Base-by-base conservation (phyloP, 805 yeast genomes). In the Lachancea waltii region DNA sequence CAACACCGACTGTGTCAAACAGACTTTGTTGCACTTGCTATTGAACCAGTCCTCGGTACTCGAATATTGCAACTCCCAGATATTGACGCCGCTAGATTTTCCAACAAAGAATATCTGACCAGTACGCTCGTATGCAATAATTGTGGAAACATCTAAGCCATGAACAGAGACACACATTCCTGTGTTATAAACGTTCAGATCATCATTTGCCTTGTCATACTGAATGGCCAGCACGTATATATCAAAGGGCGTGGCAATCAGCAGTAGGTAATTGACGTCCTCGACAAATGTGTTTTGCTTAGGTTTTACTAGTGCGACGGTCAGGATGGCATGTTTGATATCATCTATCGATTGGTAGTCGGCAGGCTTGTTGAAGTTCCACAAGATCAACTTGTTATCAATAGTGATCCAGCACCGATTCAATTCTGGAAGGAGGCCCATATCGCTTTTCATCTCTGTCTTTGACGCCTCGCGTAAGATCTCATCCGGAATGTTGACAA, bases 11-110 rank as follows among this genome's bases (percentile, higher is more conserved):
- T 76, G 78, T 30, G 97, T 86, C 39, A 85, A 70, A 57, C 97
- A 86, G 28, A 81, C 77, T 58, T 87, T 87, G 49, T 77, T 77
- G 54, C 95, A 84, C 50, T 80, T 83, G 53, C 84, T 81, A 45
- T 79, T 77, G 56, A 86, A 86, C 85, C 95, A 90, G 38, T 85
- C 81, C 33, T 86, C 92, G 18, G 82, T 73, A 47, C 80, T 82
- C 5, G 89, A 73, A 56, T 92, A 92, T 42, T 77, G 79, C 38
- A 92, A 66, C 54, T 85, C 90, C 95, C 96, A 92, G 30, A 92
- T 69, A 49, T 89, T 78, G 25, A 69, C 63, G 1, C 87, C 90
- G 47, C 84, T 86, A 15, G 80, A 77, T 28, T 72, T 72, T n/a
- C 95, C 94, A 7, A 84, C 71, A 58, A 94, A 85, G 56, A 85